A percentile compares a stretch with the other conserved stretches of the same genome.
phyloP scores from a whole-genome alignment of 2,329 filamentous ascomycete species.

The Hyphodiscus sp. region DNA sequence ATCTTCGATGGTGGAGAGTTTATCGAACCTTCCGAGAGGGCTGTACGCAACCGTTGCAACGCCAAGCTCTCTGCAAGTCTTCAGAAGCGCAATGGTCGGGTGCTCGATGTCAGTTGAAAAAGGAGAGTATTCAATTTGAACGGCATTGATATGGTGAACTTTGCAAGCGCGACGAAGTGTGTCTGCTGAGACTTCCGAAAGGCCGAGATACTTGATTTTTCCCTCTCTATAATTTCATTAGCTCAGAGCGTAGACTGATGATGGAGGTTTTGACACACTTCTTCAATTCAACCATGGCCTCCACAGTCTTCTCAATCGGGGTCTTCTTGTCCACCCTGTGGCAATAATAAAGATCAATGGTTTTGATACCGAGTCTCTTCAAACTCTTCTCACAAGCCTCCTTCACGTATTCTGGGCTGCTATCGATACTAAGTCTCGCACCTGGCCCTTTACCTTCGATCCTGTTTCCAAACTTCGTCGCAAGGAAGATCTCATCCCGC shows the following conservation, averaged over 20 bases:
- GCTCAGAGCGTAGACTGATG: not conserved
- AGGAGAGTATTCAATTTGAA: conserved; percentile 49
- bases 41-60: conserved; percentile 51
- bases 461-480: conserved; percentile 43
- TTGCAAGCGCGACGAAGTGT: conserved; percentile 45
- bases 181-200: conserved; percentile 44
- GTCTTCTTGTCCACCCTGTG: conserved; percentile 32
- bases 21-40: conserved; percentile 41
- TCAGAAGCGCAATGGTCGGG: conserved; percentile 40
- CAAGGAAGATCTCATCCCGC: conserved; percentile 43
- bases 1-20: not conserved
- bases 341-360: conserved; percentile 32
- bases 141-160: conserved; percentile 42
- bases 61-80: conserved; percentile 50
- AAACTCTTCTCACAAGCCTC: conserved; percentile 36
- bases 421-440: conserved; percentile 22
- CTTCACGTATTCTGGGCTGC: conserved; percentile 36
- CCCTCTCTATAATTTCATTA: conserved; percentile 34
- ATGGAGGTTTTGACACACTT: conserved; percentile 6
- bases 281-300: conserved; percentile 35
- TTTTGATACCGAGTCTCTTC: conserved; percentile 34
- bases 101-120: conserved; percentile 54
- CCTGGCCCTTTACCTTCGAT: not conserved
- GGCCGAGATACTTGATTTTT: conserved; percentile 50
- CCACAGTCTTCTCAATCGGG: conserved; percentile 39